These are phyloP conservation scores for Cavenderia fasciculata DNA, from an alignment of 78 protist genomes.

Conservation along the genomic window DNA sequence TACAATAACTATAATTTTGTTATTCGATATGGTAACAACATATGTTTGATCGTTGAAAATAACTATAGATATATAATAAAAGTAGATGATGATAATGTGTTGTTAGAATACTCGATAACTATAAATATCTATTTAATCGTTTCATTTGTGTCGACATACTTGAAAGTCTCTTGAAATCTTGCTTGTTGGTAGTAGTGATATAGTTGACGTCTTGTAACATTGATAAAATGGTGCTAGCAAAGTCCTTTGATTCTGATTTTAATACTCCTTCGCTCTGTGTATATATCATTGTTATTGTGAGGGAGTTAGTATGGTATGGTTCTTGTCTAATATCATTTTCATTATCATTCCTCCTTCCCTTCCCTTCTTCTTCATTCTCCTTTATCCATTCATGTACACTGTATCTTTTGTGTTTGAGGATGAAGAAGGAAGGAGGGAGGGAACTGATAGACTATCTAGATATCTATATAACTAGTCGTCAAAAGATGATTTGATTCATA, in stretches of 20 bases:
- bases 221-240: constrained; percentile 48
- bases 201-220: constrained; percentile 62
- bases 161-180: constrained; percentile 70
- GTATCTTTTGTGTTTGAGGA: no score
- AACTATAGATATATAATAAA: constrained; percentile 1
- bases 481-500: neutral
- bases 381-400: no score
- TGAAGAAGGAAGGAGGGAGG: no score
- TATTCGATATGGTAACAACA: constrained; percentile 11
- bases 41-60: constrained; percentile 37
- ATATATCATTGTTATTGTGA: neutral
- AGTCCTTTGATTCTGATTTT: constrained; percentile 24
- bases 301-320: no score
- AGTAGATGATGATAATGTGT: neutral
- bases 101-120: neutral
- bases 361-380: no score
- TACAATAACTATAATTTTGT: constrained; percentile 64
- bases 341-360: neutral
- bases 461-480: neutral
- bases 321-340: neutral
- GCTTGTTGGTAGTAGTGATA: constrained; percentile 48
- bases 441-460: neutral
- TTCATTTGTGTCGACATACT: no score
- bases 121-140: neutral
- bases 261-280: constrained; percentile 46